Conservation (phyloP, 345 rosid species). For the Arabidopsis suecica region DNA sequence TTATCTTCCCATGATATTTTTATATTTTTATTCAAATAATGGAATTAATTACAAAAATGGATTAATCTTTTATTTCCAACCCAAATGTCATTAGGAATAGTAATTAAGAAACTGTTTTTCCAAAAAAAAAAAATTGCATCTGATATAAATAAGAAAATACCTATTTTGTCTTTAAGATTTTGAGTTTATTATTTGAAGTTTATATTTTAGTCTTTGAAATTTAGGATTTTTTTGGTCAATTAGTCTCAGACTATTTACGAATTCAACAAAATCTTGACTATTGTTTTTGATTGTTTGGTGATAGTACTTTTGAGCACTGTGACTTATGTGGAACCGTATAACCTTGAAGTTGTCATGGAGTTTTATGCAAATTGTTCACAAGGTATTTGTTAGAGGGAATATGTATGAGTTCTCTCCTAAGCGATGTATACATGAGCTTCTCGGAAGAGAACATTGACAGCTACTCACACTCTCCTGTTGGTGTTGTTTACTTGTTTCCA, state of each 20-base stretch:
- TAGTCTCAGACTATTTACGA: not conserved
- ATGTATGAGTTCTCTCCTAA: too few species aligned
- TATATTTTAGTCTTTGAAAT: not conserved
- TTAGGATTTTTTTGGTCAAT: not conserved
- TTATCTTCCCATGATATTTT: constrained; percentile 31
- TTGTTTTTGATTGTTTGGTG: not conserved
- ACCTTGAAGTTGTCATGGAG: too few species aligned
- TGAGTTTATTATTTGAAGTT: not conserved
- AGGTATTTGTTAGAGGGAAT: too few species aligned
- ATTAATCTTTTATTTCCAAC: not conserved
- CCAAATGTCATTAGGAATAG: not conserved
- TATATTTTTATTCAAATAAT: not conserved
- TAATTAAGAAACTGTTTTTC: not conserved
- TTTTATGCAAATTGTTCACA: too few species aligned
- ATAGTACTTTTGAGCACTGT: too few species aligned
- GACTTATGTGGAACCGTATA: too few species aligned
- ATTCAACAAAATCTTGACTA: not conserved
- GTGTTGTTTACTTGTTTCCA: too few species aligned
- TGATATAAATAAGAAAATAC: not conserved
- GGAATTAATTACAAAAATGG: not conserved
- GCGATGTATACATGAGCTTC: too few species aligned
- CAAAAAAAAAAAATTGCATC: not conserved
- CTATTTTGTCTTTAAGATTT: not conserved
- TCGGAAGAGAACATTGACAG: too few species aligned
- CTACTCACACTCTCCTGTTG: too few species aligned